phyloP scores from a whole-genome alignment of 352 stramenopile species.

The Phytopythium sindhum region DNA sequence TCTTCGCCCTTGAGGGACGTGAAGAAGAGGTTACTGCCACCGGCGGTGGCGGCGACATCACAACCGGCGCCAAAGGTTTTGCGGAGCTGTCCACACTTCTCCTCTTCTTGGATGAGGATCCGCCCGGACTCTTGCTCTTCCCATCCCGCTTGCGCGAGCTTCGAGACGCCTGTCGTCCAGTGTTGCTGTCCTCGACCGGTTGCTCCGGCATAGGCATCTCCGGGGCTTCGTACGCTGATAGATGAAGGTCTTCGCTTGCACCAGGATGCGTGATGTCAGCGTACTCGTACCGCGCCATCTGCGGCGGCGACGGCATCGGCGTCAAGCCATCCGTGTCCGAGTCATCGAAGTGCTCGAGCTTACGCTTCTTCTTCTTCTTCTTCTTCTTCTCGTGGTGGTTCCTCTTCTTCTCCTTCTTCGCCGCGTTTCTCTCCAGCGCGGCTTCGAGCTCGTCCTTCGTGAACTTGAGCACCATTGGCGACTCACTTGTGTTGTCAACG shows the following conservation, averaged over 20 bases:
- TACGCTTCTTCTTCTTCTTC: constrained; percentile 49
- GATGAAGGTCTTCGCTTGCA: neutral
- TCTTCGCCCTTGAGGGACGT: constrained; percentile 14
- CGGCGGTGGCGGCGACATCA: neutral
- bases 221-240: neutral
- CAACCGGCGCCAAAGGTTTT: neutral
- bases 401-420: constrained; percentile 61
- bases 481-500: neutral
- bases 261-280: constrained; percentile 9
- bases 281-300: constrained; percentile 46
- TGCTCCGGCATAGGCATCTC: neutral
- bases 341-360: constrained; percentile 38
- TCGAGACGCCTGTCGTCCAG: neutral
- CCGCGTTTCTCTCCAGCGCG: constrained; percentile 22
- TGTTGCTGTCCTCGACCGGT: constrained; percentile 6
- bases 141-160: constrained; percentile 2
- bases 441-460: constrained; percentile 34
- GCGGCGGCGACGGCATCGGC: constrained; percentile 35
- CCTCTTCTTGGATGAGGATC: constrained; percentile 27
- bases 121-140: constrained; percentile 14
- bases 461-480: constrained; percentile 26
- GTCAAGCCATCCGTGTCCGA: constrained; percentile 53
- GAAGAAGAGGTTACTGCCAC: neutral
- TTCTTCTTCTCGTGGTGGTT: constrained; percentile 39
- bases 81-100: constrained; percentile 8